Conservation (phyloP, 257 asterid genomes). For the Solanum bulbocastanum region DNA sequence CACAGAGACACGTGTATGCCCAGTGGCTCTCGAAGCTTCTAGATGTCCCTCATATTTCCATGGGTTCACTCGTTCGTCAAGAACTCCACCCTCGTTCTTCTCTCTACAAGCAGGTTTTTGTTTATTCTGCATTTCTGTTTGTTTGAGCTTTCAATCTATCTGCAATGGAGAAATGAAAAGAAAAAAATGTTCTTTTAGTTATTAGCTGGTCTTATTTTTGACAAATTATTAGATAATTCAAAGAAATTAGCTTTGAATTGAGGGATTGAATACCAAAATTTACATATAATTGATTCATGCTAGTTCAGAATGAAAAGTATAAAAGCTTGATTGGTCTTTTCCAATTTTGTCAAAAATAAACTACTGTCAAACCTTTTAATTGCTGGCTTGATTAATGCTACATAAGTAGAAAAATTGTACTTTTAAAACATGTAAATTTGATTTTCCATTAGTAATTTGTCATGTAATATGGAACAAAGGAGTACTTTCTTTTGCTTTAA, state of each 20-base stretch:
- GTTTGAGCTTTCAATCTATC: background rate
- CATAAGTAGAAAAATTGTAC: background rate
- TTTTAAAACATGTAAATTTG: background rate
- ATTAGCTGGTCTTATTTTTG: background rate
- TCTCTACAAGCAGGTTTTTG: constrained; percentile 51
- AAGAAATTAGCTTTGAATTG: background rate
- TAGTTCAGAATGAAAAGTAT: background rate
- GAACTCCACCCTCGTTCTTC: constrained; percentile 76
- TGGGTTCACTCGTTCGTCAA: constrained; percentile 84
- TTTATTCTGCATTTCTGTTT: background rate
- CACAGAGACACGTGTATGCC: constrained; percentile 67
- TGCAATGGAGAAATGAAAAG: background rate
- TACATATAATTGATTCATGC: background rate
- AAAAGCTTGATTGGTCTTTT: background rate
- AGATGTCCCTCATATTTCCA: constrained; percentile 78
- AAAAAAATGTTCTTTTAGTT: background rate
- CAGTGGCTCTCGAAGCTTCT: constrained; percentile 72
- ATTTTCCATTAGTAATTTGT: constrained; percentile 11
- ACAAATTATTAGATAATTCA: background rate
- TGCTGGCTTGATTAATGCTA: background rate
- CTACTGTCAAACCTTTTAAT: background rate
- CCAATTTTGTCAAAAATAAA: background rate
- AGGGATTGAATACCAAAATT: background rate
- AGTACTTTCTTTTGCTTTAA: background rate
- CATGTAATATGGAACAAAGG: background rate